Base-by-base conservation (phyloP, 768 basidiomycete genomes). In the Lyophyllum atratum region DNA sequence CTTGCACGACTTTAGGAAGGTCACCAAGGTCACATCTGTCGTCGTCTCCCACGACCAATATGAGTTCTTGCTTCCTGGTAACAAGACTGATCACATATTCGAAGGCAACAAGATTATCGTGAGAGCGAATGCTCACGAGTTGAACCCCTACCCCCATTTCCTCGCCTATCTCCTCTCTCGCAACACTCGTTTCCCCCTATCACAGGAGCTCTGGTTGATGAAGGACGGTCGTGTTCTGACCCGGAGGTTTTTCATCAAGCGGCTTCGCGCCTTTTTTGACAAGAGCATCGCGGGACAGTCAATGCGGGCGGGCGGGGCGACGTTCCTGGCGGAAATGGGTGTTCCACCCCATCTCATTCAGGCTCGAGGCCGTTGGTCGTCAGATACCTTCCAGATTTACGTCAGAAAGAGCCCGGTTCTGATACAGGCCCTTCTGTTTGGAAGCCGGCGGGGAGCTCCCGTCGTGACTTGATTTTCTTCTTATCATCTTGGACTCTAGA, bases 221-320 rank as follows among this genome's bases (percentile, higher is more conserved):
- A 1, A 4, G 0, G 6, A 52, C 10, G 64, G 66, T 11, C n/a
- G 1, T 0, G 33, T 61, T 3, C 68, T 63, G 12, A 65, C 54
- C 1, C 39, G 59, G 1, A 34, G 49, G 1, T 70, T 58, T 34
- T 67, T 70, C 49, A 64, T 64, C 1, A 12, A 19, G 1, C 49
- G 63, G 0, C 48, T 70, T 0, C 43, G 46, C 0, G 0, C 0
- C 0, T 61, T 64, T 47, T 65, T 61, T 34, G 46, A 47, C 1
- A 39, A 21, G 0, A 34, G 49, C 19, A 37, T 71, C 26, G 64
- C 61, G 11, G 77, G 78, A 0, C 79, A 80, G 29, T 78, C 76
- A 0, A 39, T 78, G 39, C 67, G 72, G 9, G 64, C 74, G 0
- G 76, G 76, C 1, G 74, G 76, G 1, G 73, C 76, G 0, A 79